phyloP scores from a whole-genome alignment of 2,329 filamentous ascomycete species.

The Xylaria sp. region DNA sequence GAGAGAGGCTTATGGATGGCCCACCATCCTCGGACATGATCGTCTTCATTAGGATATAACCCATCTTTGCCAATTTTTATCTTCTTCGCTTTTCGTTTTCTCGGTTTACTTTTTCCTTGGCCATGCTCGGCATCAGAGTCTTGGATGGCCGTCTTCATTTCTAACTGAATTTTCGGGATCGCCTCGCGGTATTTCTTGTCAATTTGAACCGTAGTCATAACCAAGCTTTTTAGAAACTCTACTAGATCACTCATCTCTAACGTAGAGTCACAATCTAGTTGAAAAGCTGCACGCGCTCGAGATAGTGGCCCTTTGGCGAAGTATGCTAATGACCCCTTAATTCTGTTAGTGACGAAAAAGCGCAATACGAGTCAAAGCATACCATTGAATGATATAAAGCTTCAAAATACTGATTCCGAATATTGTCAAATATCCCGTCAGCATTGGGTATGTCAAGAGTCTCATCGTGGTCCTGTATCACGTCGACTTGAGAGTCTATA shows the following conservation, averaged over 20 bases:
- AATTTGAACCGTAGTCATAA: constrained; percentile 73
- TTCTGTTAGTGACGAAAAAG: constrained; percentile 52
- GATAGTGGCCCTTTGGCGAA: constrained; percentile 86
- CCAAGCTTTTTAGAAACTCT: constrained; percentile 73
- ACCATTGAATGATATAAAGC: constrained; percentile 72
- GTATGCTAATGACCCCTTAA: constrained; percentile 79
- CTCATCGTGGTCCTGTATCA: constrained; percentile 35
- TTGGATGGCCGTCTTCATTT: constrained; percentile 66
- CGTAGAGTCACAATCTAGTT: constrained; percentile 68
- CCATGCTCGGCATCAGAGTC: constrained; percentile 64
- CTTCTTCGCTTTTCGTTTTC: constrained; percentile 68
- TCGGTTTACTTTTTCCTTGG: constrained; percentile 52
- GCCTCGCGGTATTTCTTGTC: constrained; percentile 85
- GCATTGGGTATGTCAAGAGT: constrained; percentile 54
- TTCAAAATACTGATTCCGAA: constrained; percentile 68
- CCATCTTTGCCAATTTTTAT: constrained; percentile 74
- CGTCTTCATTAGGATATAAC: constrained; percentile 73
- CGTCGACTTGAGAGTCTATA: constrained; percentile 29
- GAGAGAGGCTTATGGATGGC: constrained; percentile 62
- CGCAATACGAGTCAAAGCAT: constrained; percentile 44
- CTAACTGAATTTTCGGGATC: constrained; percentile 68
- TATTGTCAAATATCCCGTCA: constrained; percentile 65
- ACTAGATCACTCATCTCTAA: constrained; percentile 72
- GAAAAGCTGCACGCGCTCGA: constrained; percentile 76
- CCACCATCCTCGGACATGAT: constrained; percentile 77